Evolutionary conservation across 805 yeast species (phyloP), one percentile per base, ranked within the genome.

Genomic region (Hanseniaspora occidentalis): DNA sequence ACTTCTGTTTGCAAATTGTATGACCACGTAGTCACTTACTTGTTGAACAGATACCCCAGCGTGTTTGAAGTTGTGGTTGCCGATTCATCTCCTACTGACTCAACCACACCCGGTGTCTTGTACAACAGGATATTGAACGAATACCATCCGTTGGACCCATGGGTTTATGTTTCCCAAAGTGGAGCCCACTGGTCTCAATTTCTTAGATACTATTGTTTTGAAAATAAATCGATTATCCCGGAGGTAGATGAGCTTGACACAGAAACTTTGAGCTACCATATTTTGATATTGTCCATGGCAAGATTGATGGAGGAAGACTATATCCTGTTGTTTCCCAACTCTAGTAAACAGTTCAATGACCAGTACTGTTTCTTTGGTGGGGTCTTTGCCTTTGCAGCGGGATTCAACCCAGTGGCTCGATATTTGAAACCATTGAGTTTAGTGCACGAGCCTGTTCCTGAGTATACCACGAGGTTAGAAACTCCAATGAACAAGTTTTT

Each of bases 391-490:
- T 79, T 78, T 48, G 84, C 89, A 1, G 74, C 79, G 1, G 89
- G 89, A 2, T 82, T 82, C 56, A 75, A 75, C 50, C 88, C 89
- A 4, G 57, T 66, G 4, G 58, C 53, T 8, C 69, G 72, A 46
- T 65, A 72, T 45, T 62, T 75, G 50, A 57, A 65, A 48, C 75
- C 79, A 2, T 57, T 82, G 31, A 71, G 82, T 0, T 61, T 54
- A 36, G 71, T 82, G 44, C 94, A 82, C 52, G 69, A 60, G 2
- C 88, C 88, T 0, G 88, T 82, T 2, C 94, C 92, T 0, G 72
- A 71, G 44, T 82, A 82, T 50, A 56, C 63, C 39, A 58, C 69
- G 17, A 69, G 74, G 46, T 61, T 82, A 34, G 69, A 72, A 53
- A 49, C 65, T 5, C 71, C 82, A 18, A 82, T 82, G 89, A 74